Base-by-base conservation (phyloP, 1,139 yeast genomes). In the Protomyces inouyei region DNA sequence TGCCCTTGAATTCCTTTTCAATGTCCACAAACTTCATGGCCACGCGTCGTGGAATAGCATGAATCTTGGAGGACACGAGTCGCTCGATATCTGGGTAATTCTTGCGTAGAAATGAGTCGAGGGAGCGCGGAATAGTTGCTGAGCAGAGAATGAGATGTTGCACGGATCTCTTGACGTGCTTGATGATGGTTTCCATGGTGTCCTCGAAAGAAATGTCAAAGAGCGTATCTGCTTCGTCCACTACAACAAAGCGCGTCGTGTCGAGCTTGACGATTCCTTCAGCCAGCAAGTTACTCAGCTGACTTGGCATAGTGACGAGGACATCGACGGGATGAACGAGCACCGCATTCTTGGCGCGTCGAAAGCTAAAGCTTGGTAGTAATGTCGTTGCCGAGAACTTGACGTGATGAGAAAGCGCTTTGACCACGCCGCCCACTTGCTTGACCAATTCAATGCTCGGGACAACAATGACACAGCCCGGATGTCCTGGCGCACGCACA, bases 151-250 rank as follows among this genome's bases (percentile, higher is more conserved):
- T 80, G 43, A 90, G 76, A 68, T 88, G 88, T 60, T 79, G 78
- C 51, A 87, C 77, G 66, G 83, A 81, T 2, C 81, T 51, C 40
- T 37, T 16, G 74, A 88, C 80, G 61, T 77, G 75, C 55, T 78
- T 79, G 40, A 91, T 75, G 0, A 84, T 81, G 4, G 79, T 75
- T 69, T 84, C 81, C 0, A 97, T 89, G 66, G 85, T 86, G 45
- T 82, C 82, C 16, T 85, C 76, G 82, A 93, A 92, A 0, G 96
- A 87, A 64, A 84, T 82, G 72, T 92, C 97, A 85, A 93, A 82
- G 64, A 93, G 77, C 0, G 97, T 88, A 74, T 93, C 98, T 0
- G 98, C 98, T 74, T 93, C 98, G 74, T 93, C 98, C n/a, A 88
- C 82, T 2, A 88, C 92, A 64, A 88, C 79, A 70, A 82, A 86